Evolutionary conservation across 768 basidiomycete genomes (phyloP).

Genomic region (Lactarius hengduanensis): DNA sequence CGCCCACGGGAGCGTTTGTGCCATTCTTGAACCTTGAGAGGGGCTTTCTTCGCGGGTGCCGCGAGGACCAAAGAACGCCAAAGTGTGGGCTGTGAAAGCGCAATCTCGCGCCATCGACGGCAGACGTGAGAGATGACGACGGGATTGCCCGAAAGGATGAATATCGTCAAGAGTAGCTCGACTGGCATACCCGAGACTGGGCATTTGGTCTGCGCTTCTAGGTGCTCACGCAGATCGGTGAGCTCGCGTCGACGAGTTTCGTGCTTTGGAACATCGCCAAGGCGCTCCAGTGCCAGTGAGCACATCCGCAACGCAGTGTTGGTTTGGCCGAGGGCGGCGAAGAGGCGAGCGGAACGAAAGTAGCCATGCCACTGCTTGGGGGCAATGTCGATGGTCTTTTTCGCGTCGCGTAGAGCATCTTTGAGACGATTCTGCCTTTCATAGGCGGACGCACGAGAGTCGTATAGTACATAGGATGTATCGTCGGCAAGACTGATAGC

Average conservation of each 20-base stretch:
- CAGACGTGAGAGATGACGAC: conserved; percentile 58
- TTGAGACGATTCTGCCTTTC: conserved; percentile 60
- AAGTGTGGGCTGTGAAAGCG: conserved; percentile 50
- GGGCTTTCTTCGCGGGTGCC: conserved; percentile 42
- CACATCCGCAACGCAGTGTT: conserved; percentile 58
- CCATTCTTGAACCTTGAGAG: conserved; percentile 58
- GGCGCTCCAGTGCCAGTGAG: conserved; percentile 52
- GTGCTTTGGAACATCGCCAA: conserved; percentile 44
- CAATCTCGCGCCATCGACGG: conserved; percentile 58
- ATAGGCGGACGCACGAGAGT: conserved; percentile 72
- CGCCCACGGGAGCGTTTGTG: conserved; percentile 50
- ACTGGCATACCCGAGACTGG: conserved; percentile 49
- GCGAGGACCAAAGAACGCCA: conserved; percentile 60
- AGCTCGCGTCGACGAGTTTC: conserved; percentile 40
- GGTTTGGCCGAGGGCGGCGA: conserved; percentile 49
- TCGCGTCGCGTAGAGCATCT: conserved; percentile 69
- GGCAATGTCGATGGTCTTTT: conserved; percentile 61
- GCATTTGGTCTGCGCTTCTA: conserved; percentile 8
- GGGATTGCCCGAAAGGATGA: conserved; percentile 44
- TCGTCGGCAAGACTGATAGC: conserved; percentile 16
- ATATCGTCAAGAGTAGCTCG: conserved; percentile 62
- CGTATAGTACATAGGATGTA: conserved; percentile 47
- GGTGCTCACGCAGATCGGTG: conserved; percentile 19
- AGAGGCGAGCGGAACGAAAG: conserved; percentile 68
- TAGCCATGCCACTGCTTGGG: conserved; percentile 78